Evolutionary conservation across 345 rosid genomes (phyloP).

Genomic region (Laguncularia racemosa): DNA sequence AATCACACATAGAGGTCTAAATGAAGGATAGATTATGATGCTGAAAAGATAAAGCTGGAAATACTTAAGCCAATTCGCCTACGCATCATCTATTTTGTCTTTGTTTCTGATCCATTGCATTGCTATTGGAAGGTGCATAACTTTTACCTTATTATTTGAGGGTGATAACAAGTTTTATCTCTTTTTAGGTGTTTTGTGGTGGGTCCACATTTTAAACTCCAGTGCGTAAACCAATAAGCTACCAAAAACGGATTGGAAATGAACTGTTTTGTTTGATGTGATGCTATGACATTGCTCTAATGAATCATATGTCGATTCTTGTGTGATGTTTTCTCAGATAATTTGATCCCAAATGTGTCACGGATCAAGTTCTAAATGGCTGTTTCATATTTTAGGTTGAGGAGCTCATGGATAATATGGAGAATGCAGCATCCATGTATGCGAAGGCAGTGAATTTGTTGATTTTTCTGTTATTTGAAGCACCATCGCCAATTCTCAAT

Average conservation of each 20-base stretch:
- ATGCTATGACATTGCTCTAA: neutral
- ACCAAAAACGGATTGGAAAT: neutral
- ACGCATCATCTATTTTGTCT: too few species aligned
- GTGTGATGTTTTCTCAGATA: neutral
- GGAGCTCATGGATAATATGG: slow-evolving; percentile 64
- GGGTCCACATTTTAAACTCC: too few species aligned
- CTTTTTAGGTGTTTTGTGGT: too few species aligned
- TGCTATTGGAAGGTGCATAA: too few species aligned
- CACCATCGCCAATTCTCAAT: slow-evolving; percentile 75
- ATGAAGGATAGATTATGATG: too few species aligned
- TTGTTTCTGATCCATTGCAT: too few species aligned
- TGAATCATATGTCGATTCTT: neutral
- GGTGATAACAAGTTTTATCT: too few species aligned
- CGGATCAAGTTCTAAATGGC: neutral
- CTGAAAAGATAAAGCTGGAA: too few species aligned
- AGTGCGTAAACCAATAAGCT: too few species aligned
- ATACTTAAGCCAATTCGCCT: too few species aligned
- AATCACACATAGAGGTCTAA: too few species aligned
- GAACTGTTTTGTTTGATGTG: neutral
- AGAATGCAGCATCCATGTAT: slow-evolving; percentile 51
- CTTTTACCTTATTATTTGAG: too few species aligned
- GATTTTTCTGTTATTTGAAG: slow-evolving; percentile 79
- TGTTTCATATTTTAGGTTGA: slow-evolving; percentile 40
- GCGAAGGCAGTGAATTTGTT: slow-evolving; percentile 67
- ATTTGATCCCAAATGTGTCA: neutral